Evolutionary conservation across 768 basidiomycete genomes (phyloP).

Genomic region (Cubamyces lactineus): DNA sequence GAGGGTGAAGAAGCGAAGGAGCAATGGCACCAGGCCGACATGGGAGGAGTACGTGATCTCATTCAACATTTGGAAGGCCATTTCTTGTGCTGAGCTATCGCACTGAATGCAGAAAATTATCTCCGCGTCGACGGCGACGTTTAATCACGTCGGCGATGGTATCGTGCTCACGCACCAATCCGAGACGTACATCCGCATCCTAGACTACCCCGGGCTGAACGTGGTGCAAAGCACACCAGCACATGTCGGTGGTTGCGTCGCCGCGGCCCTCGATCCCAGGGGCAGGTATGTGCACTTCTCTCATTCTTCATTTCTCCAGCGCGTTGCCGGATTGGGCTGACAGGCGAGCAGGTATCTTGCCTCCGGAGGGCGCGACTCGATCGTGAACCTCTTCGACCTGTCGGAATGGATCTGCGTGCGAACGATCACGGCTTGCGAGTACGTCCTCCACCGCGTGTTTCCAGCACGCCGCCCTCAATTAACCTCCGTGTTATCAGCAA

Average conservation of each 20-base stretch:
- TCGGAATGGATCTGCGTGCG: constrained; percentile 80
- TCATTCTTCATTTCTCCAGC: too few relatives aligned
- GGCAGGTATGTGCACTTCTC: constrained; percentile 52
- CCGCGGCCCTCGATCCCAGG: constrained; percentile 78
- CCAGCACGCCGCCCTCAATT: too few relatives aligned
- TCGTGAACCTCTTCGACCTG: constrained; percentile 80
- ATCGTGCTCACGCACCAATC: constrained; percentile 67
- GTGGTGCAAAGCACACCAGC: constrained; percentile 67
- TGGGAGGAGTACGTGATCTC: constrained; percentile 28
- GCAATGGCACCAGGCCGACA: constrained; percentile 46
- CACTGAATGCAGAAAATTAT: constrained; percentile 33
- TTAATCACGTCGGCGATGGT: constrained; percentile 76
- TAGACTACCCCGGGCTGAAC: constrained; percentile 67
- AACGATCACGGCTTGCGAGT: constrained; percentile 84
- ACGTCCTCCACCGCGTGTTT: constrained; percentile 35
- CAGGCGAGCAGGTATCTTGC: constrained; percentile 64
- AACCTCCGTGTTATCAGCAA: constrained; percentile 45
- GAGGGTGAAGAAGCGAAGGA: constrained; percentile 57
- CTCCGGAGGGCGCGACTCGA: constrained; percentile 80
- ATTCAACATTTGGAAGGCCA: neutral
- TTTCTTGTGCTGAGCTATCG: neutral
- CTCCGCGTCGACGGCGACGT: constrained; percentile 68
- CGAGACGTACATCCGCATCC: constrained; percentile 65
- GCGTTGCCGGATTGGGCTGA: neutral
- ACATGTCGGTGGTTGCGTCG: constrained; percentile 80